Percentiles rank a stretch among this genome's conserved stretches.
Conservation (phyloP, 441 rosid species). For the Raphanus hybrid region DNA sequence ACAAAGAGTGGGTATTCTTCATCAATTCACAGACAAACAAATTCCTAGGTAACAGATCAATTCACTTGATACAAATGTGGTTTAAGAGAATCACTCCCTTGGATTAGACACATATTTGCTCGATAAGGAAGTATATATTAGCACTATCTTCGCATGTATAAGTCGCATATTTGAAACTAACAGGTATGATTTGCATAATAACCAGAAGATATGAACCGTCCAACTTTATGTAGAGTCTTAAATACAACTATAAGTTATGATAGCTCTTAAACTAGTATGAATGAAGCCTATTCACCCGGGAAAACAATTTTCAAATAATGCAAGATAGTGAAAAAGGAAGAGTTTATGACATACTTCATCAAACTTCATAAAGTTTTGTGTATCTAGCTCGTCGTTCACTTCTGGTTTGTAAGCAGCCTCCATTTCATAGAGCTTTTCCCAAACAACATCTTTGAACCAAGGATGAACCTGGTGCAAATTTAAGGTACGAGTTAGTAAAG, state of each 20-base stretch:
- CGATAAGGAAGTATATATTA: background rate
- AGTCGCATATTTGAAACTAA: conserved; percentile 7
- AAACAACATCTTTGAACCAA: conserved; percentile 82
- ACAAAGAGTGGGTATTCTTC: conserved; percentile 1
- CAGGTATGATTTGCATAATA: background rate
- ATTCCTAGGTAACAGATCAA: conserved; percentile 19
- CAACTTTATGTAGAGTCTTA: background rate
- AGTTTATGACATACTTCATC: conserved; percentile 71
- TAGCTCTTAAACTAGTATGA: conserved; percentile 13
- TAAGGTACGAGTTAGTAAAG: conserved; percentile 36
- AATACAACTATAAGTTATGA: conserved; percentile 11
- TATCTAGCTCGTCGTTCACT: conserved; percentile 93
- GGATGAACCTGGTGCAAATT: conserved; percentile 77
- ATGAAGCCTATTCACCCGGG: background rate
- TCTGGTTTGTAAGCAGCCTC: conserved; percentile 96
- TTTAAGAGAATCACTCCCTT: conserved; percentile 1
- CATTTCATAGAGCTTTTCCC: conserved; percentile 95
- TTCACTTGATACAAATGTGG: conserved; percentile 11
- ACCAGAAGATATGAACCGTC: conserved; percentile 11
- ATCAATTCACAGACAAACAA: conserved; percentile 19
- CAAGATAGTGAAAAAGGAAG: conserved; percentile 22
- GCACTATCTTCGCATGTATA: background rate
- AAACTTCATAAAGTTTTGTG: conserved; percentile 97
- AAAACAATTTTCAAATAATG: conserved; percentile 10
- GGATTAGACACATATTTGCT: conserved; percentile 4